Conservation (phyloP, 345 rosid species). For the Anastatica hierochuntica region DNA sequence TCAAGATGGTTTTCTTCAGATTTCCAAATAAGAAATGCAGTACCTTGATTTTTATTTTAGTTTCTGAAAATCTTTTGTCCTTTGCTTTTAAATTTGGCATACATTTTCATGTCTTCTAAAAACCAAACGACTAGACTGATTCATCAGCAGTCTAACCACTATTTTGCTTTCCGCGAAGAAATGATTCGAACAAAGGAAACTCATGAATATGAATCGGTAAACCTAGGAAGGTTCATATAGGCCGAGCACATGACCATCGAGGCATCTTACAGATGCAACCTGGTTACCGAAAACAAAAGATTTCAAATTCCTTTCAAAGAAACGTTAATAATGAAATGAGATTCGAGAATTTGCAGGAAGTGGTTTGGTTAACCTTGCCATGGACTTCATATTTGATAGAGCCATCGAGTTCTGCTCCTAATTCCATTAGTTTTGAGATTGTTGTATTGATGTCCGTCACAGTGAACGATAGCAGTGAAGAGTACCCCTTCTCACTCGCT, state of each 20-base stretch:
- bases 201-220: not conserved
- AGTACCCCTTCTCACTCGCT: constrained; percentile 46
- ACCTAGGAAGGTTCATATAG: constrained; percentile 49
- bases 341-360: not conserved
- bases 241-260: constrained; percentile 78
- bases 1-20: constrained; percentile 16
- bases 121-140: not conserved
- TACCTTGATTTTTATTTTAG: not conserved
- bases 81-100: not conserved
- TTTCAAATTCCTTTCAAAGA: not conserved
- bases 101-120: not conserved
- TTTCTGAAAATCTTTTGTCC: not conserved
- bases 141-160: not conserved
- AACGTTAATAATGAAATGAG: not conserved
- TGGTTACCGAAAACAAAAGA: constrained; percentile 15
- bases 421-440: constrained; percentile 68
- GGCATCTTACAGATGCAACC: constrained; percentile 81
- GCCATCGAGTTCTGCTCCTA: constrained; percentile 87
- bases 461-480: constrained; percentile 68
- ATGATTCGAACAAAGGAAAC: not conserved
- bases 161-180: too few relatives aligned
- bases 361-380: constrained; percentile 52
- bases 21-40: constrained; percentile 17
- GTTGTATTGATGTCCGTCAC: constrained; percentile 66
- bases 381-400: constrained; percentile 84